These are phyloP conservation scores for Polygonum aviculare DNA, from an alignment of 148 eudicot genomes.

Conservation along the genomic window DNA sequence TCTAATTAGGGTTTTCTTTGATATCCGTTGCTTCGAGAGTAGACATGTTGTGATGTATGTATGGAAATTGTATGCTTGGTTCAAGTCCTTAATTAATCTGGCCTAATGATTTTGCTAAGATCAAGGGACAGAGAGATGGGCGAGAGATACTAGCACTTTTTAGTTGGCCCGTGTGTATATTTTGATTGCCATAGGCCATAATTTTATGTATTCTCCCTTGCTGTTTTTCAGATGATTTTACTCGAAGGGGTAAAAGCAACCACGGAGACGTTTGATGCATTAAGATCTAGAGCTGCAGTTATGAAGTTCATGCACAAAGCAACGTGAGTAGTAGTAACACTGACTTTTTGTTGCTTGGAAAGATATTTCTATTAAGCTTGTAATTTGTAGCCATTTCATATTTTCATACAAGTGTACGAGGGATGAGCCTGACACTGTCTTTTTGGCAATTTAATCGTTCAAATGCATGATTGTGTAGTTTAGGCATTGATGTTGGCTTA, in stretches of 20 bases:
- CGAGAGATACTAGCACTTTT: neutral
- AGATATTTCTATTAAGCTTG: neutral
- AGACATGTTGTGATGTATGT: too few relatives aligned
- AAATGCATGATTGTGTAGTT: neutral
- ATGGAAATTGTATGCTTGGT: too few relatives aligned
- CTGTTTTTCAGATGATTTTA: slow-evolving; percentile 66
- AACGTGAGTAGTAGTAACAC: slow-evolving; percentile 44
- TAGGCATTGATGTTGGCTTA: neutral
- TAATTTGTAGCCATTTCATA: neutral
- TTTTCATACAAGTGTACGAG: neutral
- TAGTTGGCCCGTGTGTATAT: neutral
- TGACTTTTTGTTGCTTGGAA: neutral
- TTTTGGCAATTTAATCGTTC: neutral
- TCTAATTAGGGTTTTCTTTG: too few relatives aligned
- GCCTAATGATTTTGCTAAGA: neutral
- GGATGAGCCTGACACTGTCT: neutral
- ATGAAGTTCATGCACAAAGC: slow-evolving; percentile 96
- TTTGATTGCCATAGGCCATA: neutral
- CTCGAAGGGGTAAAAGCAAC: slow-evolving; percentile 94
- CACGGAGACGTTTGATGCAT: slow-evolving; percentile 84
- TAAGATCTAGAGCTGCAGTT: slow-evolving; percentile 87
- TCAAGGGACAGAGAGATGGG: neutral
- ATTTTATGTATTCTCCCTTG: neutral
- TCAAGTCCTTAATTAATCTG: neutral
- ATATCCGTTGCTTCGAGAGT: too few relatives aligned